Evolutionary conservation across 129 eudicot genomes (phyloP), one percentile per base, ranked within the genome.

Genomic region (Kitagawia praeruptora): DNA sequence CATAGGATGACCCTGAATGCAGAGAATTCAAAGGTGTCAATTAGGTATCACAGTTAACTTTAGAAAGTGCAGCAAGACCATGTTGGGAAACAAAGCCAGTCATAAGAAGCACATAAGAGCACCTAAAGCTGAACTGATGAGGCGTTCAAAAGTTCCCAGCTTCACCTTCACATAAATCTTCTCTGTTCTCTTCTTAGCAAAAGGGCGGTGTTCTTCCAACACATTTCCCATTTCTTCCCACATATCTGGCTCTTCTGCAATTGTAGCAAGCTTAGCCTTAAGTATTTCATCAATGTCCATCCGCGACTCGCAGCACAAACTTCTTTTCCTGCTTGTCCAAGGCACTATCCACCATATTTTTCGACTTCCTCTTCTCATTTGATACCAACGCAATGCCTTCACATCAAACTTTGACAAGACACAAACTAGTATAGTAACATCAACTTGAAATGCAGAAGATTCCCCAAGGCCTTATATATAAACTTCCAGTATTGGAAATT

Each of bases 91-190:
- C 84, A 75, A 89, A 82, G 39, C 95, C 86, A 44, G 86, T 76
- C 85, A 88, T 85, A 85, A 89, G 85, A 38, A 92, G 61, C 61
- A 89, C 86, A 82, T 92, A 89, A 77, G 92, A 88, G 49, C 83
- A 83, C 78, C 85, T 86, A 31, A 88, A 16, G 81, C 90, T 92
- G 64, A 85, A 86, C 9, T 85, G 85, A 78, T 87, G 58, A 2
- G 81, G 66, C 77, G 69, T 10, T 87, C 85, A 77, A 84, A 81
- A 3, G 76, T 64, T 44, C 87, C 83, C 73, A 79, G 56, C 70
- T 89, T 89, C 18, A 79, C 84, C 76, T 84, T 80, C 61, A 66
- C 49, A 69, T 74, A 72, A 28, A 67, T 80, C 85, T 85, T 83
- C 81, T 83, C 84, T 12, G 42, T 67, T 31, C 74, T 53, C 48